These are phyloP conservation scores for Schizothecium vesticola DNA, from an alignment of 495 filamentous ascomycete species.

Conservation along the genomic window DNA sequence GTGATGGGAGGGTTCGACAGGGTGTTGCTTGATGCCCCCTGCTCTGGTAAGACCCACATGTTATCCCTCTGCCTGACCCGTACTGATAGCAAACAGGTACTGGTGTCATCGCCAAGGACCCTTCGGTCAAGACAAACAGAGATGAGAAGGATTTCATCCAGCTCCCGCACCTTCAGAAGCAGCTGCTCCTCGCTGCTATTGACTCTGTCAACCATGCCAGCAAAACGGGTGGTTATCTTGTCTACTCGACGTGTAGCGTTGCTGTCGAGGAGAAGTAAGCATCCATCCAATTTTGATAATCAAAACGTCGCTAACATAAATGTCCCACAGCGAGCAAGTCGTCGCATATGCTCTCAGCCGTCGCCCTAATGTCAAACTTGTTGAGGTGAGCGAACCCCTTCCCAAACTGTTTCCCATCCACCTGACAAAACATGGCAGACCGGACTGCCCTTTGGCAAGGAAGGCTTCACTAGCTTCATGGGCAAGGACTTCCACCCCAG, in stretches of 20 bases:
- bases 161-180: conserved; percentile 89
- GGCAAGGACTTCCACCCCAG: conserved; percentile 83
- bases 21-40: conserved; percentile 40
- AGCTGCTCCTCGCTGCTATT: conserved; percentile 87
- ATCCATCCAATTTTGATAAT: conserved; percentile 32
- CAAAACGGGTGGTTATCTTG: conserved; percentile 87
- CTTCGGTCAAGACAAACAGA: conserved; percentile 95
- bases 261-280: conserved; percentile 32
- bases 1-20: conserved; percentile 91
- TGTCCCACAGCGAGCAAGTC: conserved; percentile 85
- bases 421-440: conserved; percentile 40
- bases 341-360: conserved; percentile 88
- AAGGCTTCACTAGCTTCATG: conserved; percentile 82
- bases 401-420: neutral
- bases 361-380: conserved; percentile 87
- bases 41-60: conserved; percentile 27
- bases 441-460: conserved; percentile 84
- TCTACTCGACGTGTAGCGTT: conserved; percentile 76
- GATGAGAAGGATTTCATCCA: conserved; percentile 86
- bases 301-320: conserved; percentile 61
- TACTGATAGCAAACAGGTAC: conserved; percentile 21
- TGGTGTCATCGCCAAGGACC: conserved; percentile 90
- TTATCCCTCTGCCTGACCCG: too few relatives aligned
- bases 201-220: conserved; percentile 67
- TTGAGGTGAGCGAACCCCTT: conserved; percentile 47